A percentile compares a stretch with the other conserved stretches of the same genome.
phyloP scores from a whole-genome alignment of 2,329 filamentous ascomycete species.

The Calonectria honghensis region DNA sequence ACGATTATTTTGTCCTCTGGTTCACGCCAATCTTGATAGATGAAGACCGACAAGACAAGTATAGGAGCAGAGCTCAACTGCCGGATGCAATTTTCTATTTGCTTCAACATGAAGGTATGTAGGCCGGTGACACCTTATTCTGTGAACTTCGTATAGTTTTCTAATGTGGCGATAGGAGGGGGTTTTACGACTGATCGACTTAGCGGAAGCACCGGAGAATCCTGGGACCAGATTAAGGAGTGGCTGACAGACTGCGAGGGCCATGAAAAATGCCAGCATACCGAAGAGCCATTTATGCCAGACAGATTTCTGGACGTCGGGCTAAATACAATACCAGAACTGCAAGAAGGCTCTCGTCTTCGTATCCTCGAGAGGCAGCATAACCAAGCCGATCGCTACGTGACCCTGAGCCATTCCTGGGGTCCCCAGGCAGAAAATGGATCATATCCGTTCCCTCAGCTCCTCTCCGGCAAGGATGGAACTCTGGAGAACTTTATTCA shows the following conservation, averaged over 20 bases:
- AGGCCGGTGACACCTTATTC: accelerated
- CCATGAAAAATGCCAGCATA: background rate
- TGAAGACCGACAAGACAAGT: background rate
- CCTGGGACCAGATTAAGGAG: background rate
- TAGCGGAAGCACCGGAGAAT: background rate
- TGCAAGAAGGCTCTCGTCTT: background rate
- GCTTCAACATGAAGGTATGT: background rate
- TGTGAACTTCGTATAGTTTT: background rate
- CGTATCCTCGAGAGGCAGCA: background rate
- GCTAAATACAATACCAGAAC: background rate
- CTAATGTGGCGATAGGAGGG: background rate
- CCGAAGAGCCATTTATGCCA: background rate
- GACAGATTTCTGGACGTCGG: background rate
- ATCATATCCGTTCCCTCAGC: background rate
- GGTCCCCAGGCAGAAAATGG: background rate
- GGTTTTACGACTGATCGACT: background rate
- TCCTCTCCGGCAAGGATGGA: background rate
- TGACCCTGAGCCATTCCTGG: slow-evolving; percentile 8
- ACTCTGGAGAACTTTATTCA: background rate
- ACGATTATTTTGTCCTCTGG: background rate
- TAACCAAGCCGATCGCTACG: background rate
- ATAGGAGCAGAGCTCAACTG: background rate
- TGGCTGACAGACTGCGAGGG: background rate
- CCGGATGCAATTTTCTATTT: slow-evolving; percentile 8
- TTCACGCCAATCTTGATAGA: background rate